Base-by-base conservation (phyloP, 192 early-diverging fungal species). In the Entomortierella lignicola region DNA sequence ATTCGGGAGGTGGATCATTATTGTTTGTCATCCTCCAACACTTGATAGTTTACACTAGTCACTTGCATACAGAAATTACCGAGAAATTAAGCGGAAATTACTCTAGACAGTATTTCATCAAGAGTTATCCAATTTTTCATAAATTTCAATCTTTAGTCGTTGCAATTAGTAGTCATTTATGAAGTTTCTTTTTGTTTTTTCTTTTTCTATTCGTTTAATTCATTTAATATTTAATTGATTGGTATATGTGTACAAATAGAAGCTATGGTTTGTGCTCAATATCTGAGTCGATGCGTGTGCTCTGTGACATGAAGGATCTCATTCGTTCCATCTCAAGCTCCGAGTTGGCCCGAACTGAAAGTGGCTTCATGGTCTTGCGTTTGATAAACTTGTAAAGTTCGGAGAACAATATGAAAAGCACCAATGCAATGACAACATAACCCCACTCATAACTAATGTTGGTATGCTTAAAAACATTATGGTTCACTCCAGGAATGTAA, bases 341-440 rank as follows among this genome's bases (percentile, higher is more conserved):
- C 4, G 48, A 32, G 37, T 51, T 54, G 2, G 57, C 63, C 20
- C 53, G 32, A 13, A 71, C 13, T 13, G 34, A 50, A n/a, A 80
- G 63, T 4, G 75, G 75, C 51, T 64, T 70, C 72, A 74, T 74
- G 11, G 72, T 66, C 17, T 43, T 63, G n/a, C 82, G 73, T 52
- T 71, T 73, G 48, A 63, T 69, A 60, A 74, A 60, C 53, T 82
- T 82, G 59, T 82, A 82, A 3, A 64, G 44, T 32, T 82, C 80
- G 23, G 63, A 68, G 50, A 82, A 58, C 4, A 47, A 34, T 15
- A 65, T 69, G 32, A 56, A 74, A 15, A 82, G 50, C 0, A 74
- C 51, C 27, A 82, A 21, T 0, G 67, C 60, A 0, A 57, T 65
- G 37, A 70, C 17, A 17, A 71, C 63, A 20, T 66, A 44, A 0